Percentiles rank a stretch among this genome's conserved stretches.
Evolutionary conservation across 2,329 filamentous ascomycete genomes (phyloP).

Genomic region (Aureobasidium sp.): DNA sequence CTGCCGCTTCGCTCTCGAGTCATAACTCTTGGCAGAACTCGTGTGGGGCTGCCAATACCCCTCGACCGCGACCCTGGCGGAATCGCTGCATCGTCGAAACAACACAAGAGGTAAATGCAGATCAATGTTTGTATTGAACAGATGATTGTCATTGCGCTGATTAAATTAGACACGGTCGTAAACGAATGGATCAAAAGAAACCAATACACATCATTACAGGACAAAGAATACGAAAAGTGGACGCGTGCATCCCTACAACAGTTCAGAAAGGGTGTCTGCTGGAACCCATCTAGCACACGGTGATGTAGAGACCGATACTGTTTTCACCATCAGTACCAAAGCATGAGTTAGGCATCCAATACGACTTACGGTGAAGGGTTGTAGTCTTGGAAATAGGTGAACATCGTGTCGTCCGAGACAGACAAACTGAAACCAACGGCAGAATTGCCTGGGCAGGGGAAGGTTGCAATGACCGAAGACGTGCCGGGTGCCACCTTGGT

Average conservation of each 20-base stretch:
- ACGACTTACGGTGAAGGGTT: conserved; percentile 32
- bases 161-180: not conserved
- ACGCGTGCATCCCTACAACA: not conserved
- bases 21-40: not conserved
- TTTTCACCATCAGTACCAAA: not conserved
- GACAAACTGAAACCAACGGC: conserved; percentile 45
- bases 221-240: not conserved
- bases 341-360: not conserved
- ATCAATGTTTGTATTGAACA: not conserved
- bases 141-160: not conserved
- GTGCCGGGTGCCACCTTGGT: conserved; percentile 41
- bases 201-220: not conserved
- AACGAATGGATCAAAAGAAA: not conserved
- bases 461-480: conserved; percentile 44
- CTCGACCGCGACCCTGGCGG: not conserved
- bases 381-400: conserved; percentile 54
- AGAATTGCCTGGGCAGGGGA: conserved; percentile 46
- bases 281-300: not conserved
- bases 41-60: not conserved
- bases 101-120: too few species aligned
- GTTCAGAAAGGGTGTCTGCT: not conserved
- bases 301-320: conserved; percentile 8
- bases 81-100: too few species aligned
- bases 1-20: not conserved
- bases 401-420: conserved; percentile 37